Base-by-base conservation (phyloP, 371 early-diverging fungal genomes). In the Fennellomyces sp. region DNA sequence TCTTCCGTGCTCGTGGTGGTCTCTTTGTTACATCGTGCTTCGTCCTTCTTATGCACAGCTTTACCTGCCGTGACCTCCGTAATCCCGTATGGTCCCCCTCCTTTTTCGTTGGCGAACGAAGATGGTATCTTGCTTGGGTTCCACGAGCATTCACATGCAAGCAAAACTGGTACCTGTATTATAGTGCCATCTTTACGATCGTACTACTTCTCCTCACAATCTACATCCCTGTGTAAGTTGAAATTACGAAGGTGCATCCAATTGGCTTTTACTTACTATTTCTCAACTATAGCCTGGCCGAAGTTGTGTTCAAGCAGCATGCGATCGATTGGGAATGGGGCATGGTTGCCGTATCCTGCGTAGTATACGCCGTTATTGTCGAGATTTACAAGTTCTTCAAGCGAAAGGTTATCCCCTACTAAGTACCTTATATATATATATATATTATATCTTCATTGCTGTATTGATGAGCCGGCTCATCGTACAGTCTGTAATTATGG, bases 241-340 rank as follows among this genome's bases (percentile, higher is more conserved):
- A n/a, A n/a, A n/a, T n/a, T n/a, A n/a, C n/a, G n/a, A n/a, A n/a
- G n/a, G n/a, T n/a, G n/a, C n/a, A n/a, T n/a, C n/a, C n/a, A n/a
- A n/a, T n/a, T n/a, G n/a, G n/a, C n/a, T n/a, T n/a, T n/a, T n/a
- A n/a, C n/a, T n/a, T n/a, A n/a, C n/a, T n/a, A n/a, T n/a, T n/a
- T n/a, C n/a, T n/a, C n/a, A n/a, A n/a, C n/a, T n/a, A n/a, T n/a
- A n/a, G 78, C 0, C 47, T 91, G 38, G 90, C 91, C 69, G 79
- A 76, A n/a, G 56, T 66, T 13, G 87, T 89, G 50, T 91, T 93
- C 61, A 88, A 83, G 73, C 88, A 92, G 50, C 58, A 66, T 27
- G 74, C 78, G 30, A 86, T 93, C 41, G 73, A 78, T 39, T 91
- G 89, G 86, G 92, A 93, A 70, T 92, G 93, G 92, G 90, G 88